Evolutionary conservation across 805 yeast genomes (phyloP), one percentile per base, ranked within the genome.

Genomic region (Tetrapisispora taiwanensis): DNA sequence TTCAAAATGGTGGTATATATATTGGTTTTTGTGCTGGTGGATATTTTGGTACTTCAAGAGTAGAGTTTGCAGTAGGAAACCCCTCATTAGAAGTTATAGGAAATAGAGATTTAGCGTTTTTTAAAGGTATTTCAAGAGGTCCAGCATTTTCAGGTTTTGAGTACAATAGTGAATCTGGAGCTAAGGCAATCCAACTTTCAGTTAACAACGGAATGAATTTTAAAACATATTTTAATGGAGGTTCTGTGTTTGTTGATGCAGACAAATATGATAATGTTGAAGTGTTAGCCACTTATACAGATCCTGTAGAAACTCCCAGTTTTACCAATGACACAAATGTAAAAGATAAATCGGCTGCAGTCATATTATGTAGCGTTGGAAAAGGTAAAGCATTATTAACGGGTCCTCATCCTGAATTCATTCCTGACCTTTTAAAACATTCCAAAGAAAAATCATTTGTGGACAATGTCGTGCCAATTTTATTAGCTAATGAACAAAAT

Each of bases 11-110:
- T 27, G 99, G 99, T 1, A 68, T 70, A 40, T 87, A 69, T 55
- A 62, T 90, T 18, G 98, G 98, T 0, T 77, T 92, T 50, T 92
- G 99, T 65, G 92, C 99, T 9, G 99, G 99, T 36, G 97, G 84
- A 0, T 92, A 92, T 64, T 92, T 77, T 57, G 90, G 81, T 1
- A 73, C 89, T 12, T 63, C 73, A 0, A 63, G 81, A 34, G 80
- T 84, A 51, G 97, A 90, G 57, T 92, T 92, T 60, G 95, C 86
- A 53, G 80, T 75, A 27, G 94, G 92, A 2, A 68, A 77, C 52
- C 74, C 77, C 0, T 47, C 46, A 1, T 68, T 86, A 73, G 96
- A 86, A 57, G 95, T 92, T 3, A 71, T 81, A 39, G 98, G 99
- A 0, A 62, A 82, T 0, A 71, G 98, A 51, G 97, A 92, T 52